Evolutionary conservation across 2,329 filamentous ascomycete genomes (phyloP).

Genomic region (Ceratocystis diversiconidia): DNA sequence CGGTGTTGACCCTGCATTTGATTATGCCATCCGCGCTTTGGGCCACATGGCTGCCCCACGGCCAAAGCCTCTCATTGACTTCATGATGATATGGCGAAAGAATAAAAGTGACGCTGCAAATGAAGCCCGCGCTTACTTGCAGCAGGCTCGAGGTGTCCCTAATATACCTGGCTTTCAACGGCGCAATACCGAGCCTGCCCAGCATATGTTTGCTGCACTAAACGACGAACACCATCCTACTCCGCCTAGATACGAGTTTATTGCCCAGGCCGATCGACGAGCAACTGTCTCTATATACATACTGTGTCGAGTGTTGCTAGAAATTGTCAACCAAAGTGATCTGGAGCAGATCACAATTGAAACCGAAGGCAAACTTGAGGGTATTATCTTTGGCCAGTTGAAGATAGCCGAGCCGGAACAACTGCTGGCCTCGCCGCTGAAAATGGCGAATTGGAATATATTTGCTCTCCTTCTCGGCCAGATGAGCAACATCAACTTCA

Average conservation of each 20-base stretch:
- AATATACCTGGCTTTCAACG: constrained; percentile 42
- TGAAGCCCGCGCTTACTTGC: constrained; percentile 46
- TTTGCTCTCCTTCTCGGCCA: constrained; percentile 88
- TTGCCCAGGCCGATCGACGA: constrained; percentile 69
- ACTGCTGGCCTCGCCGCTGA: constrained; percentile 60
- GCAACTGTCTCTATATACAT: constrained; percentile 95
- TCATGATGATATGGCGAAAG: constrained; percentile 96
- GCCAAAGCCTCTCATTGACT: constrained; percentile 89
- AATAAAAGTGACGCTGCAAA: constrained; percentile 82
- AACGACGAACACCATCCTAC: constrained; percentile 32
- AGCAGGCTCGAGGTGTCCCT: constrained; percentile 34
- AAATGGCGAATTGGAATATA: constrained; percentile 88
- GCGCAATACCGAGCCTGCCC: constrained; percentile 56
- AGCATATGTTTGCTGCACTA: constrained; percentile 28
- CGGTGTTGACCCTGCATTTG: constrained; percentile 75
- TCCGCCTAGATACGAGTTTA: constrained; percentile 36
- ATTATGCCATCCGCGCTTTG: constrained; percentile 83
- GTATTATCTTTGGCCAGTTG: constrained; percentile 91
- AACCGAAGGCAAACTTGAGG: constrained; percentile 87
- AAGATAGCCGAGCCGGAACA: constrained; percentile 78
- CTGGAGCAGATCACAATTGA: constrained; percentile 70
- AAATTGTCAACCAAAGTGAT: constrained; percentile 84
- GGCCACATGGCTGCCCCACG: constrained; percentile 90
- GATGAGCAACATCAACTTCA: constrained; percentile 88
- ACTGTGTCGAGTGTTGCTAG: constrained; percentile 80